Evolutionary conservation across 2,329 filamentous ascomycete genomes (phyloP), one percentile per base, ranked within the genome.

Genomic region (Penicillium olsonii): DNA sequence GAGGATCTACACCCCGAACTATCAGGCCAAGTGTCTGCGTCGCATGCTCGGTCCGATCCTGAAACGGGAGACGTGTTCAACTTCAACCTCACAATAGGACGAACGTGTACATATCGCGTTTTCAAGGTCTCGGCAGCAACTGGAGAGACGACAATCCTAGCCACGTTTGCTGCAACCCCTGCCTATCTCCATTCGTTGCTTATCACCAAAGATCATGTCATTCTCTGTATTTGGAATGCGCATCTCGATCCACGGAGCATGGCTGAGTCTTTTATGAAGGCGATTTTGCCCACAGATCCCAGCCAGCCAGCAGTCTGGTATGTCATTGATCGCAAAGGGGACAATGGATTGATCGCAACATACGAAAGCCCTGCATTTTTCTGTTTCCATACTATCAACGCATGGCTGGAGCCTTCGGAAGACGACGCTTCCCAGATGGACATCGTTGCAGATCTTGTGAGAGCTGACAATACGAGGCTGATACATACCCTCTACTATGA

Each of bases 121-220:
- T 94, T 92, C 67, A 73, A 79, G 1, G 80, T 84, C 2, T 85
- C 80, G 15, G 80, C 83, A 0, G 66, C 76, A 0, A 86, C 83
- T 0, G 87, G 85, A 0, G 73, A 82, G 46, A 89, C 87, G 0
- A 80, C 83, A 0, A 84, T 94, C 15, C 78, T 95, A 0, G 88
- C 88, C 3, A 84, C 80, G 0, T 81, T 94, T 51, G 68, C 71
- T 0, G 68, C 70, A 4, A 72, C 75, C 3, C 66, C 87, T 0
- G 85, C 88, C 0, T 95, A 94, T 61, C 82, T 95, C n/a, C 90
- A 95, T 71, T 92, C 88, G 8, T 79, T 92, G 60, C 90, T 90
- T 61, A 69, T 95, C 20, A 87, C 88, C 0, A 72, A 82, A 14
- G 82, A 84, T 59, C 87, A 86, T 61, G 82, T 92, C 2, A 72